A percentile compares a stretch with the other conserved stretches of the same genome.
phyloP scores from a whole-genome alignment of 1,284 basidiomycete genomes.

The Microbotryum lychnidis-dioicae region DNA sequence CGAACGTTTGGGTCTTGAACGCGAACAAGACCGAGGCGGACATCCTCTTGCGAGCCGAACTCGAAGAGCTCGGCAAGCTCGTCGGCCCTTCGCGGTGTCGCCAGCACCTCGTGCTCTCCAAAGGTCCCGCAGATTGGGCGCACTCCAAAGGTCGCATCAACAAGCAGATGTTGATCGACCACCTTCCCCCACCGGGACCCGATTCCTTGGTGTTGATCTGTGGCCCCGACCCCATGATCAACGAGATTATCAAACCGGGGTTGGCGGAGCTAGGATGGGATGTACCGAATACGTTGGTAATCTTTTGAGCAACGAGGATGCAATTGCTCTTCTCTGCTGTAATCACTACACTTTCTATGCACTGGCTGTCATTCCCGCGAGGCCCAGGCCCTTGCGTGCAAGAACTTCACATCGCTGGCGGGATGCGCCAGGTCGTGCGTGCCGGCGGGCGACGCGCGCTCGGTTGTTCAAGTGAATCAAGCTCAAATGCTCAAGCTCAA shows the following conservation, averaged over 20 bases:
- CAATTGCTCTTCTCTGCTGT: too few relatives aligned
- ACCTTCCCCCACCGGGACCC: conserved; percentile 43
- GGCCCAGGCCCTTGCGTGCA: too few relatives aligned
- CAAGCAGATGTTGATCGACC: conserved; percentile 41
- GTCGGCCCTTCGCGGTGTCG: conserved; percentile 43
- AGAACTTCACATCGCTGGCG: too few relatives aligned
- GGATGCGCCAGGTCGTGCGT: too few relatives aligned
- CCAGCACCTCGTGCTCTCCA: conserved; percentile 48
- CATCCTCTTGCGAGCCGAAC: conserved; percentile 51
- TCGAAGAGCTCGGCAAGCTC: conserved; percentile 44
- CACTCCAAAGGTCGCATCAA: conserved; percentile 47
- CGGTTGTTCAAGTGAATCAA: too few relatives aligned
- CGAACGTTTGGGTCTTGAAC: conserved; percentile 50
- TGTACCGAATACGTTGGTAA: conserved; percentile 9
- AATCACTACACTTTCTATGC: too few relatives aligned
- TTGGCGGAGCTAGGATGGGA: conserved; percentile 24
- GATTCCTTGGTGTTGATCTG: conserved; percentile 48
- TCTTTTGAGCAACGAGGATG: conserved; percentile 4
- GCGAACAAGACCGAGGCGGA: conserved; percentile 50
- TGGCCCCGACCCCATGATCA: conserved; percentile 49
- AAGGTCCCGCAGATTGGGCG: conserved; percentile 42
- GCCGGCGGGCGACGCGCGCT: too few relatives aligned
- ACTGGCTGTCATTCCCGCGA: too few relatives aligned
- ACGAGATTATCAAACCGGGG: conserved; percentile 35
- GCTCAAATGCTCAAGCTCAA: too few relatives aligned